A percentile compares a stretch with the other conserved stretches of the same genome.
Conservation (phyloP, 2,329 filamentous ascomycete genomes). For the Aspergillus sp. region DNA sequence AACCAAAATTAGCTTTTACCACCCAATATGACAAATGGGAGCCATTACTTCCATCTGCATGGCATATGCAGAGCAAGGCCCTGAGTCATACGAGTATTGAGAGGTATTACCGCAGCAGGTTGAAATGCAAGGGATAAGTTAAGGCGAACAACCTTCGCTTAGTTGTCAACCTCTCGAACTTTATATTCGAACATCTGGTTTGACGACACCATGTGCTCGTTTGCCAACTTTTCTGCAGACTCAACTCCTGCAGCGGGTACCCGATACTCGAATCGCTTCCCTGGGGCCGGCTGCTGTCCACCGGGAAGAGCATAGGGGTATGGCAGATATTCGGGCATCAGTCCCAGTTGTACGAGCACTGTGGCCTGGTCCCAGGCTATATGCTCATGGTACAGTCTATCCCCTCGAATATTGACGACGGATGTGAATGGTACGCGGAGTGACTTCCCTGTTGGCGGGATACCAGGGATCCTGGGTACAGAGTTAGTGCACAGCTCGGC, state of each 20-base stretch:
- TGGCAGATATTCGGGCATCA: conserved; percentile 61
- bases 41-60: no score
- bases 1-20: no score
- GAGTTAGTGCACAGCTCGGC: background rate
- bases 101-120: no score
- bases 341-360: conserved; percentile 56
- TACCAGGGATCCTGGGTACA: conserved; percentile 47
- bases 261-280: conserved; percentile 52
- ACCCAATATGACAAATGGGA: no score
- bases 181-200: conserved; percentile 53
- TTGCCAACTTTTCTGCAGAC: conserved; percentile 47
- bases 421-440: conserved; percentile 60
- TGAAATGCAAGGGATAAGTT: no score
- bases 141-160: background rate
- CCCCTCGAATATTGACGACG: conserved; percentile 64
- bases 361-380: conserved; percentile 67
- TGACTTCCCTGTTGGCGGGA: conserved; percentile 52
- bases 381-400: conserved; percentile 65
- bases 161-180: conserved; percentile 21
- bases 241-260: conserved; percentile 59
- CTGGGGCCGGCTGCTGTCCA: conserved; percentile 29
- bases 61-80: no score
- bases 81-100: no score
- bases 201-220: conserved; percentile 45
- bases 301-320: conserved; percentile 54